Conservation (phyloP, 1,139 yeast species). For the Geotrichum europaeum region DNA sequence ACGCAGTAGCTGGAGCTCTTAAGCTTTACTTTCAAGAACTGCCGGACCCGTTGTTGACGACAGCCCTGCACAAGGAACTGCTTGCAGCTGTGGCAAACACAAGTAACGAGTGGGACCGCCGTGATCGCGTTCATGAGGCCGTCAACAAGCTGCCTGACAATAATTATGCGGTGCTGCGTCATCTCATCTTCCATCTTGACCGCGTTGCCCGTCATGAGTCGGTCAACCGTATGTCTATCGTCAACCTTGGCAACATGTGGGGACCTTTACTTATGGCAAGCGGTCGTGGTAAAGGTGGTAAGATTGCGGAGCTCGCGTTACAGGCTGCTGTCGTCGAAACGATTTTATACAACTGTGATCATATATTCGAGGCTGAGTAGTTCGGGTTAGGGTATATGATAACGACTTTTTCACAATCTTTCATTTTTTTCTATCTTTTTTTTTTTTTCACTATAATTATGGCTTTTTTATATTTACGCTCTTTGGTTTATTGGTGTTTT, state of each 20-base stretch:
- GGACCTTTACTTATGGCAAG: conserved; percentile 71
- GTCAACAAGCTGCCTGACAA: conserved; percentile 91
- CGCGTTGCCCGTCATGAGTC: conserved; percentile 61
- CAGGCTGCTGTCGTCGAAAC: conserved; percentile 83
- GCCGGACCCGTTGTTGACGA: conserved; percentile 74
- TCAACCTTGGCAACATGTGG: conserved; percentile 83
- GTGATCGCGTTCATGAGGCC: conserved; percentile 76
- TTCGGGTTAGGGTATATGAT: background rate
- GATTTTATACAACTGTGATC: conserved; percentile 42
- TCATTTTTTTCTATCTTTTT: background rate
- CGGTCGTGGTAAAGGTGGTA: conserved; percentile 18
- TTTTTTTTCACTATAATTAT: background rate
- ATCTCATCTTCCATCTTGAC: conserved; percentile 76
- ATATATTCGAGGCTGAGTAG: conserved; percentile 16
- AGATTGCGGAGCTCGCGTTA: conserved; percentile 70
- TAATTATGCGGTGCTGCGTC: conserved; percentile 83
- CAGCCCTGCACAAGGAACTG: conserved; percentile 64
- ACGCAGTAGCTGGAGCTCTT: conserved; percentile 65
- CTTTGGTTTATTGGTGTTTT: background rate
- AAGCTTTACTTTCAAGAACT: conserved; percentile 72
- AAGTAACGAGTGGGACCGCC: conserved; percentile 48
- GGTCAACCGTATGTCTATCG: conserved; percentile 71
- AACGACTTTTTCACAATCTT: background rate
- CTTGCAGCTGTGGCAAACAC: conserved; percentile 68
- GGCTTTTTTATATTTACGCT: background rate